Conservation (phyloP, 768 basidiomycete genomes). For the Cystofilobasidium bisporidii region DNA sequence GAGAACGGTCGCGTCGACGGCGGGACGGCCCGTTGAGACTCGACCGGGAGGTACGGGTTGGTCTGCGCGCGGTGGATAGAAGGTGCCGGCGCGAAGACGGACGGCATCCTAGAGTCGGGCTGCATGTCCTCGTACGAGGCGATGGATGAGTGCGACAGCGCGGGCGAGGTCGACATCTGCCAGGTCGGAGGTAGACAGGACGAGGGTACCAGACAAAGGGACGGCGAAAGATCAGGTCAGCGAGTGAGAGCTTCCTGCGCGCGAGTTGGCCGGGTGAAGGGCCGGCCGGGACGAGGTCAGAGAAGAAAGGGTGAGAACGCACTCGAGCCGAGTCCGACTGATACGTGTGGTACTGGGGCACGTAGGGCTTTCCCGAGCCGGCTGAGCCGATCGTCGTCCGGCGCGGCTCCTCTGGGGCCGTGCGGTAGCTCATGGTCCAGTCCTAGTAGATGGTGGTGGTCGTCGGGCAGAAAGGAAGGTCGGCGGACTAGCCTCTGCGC, state of each 20-base stretch:
- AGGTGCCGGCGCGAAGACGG: neutral
- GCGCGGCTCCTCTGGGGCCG: neutral
- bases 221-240: neutral
- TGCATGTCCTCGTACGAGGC: neutral
- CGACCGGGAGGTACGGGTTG: neutral
- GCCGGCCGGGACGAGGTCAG: neutral
- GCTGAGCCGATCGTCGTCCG: neutral
- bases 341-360: neutral
- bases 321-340: neutral
- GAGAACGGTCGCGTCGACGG: neutral
- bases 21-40: neutral
- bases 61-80: neutral
- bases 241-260: no score
- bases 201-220: neutral
- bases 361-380: neutral
- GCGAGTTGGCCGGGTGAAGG: no score
- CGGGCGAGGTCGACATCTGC: neutral
- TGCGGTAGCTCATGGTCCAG: slow-evolving; percentile 1
- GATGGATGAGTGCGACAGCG: neutral
- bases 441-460: no score
- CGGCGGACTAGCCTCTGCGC: no score
- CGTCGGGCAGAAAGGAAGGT: no score
- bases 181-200: no score
- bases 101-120: neutral
- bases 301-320: neutral